Base-by-base conservation (phyloP, 192 early-diverging fungal species). In the Coemansia sp. region DNA sequence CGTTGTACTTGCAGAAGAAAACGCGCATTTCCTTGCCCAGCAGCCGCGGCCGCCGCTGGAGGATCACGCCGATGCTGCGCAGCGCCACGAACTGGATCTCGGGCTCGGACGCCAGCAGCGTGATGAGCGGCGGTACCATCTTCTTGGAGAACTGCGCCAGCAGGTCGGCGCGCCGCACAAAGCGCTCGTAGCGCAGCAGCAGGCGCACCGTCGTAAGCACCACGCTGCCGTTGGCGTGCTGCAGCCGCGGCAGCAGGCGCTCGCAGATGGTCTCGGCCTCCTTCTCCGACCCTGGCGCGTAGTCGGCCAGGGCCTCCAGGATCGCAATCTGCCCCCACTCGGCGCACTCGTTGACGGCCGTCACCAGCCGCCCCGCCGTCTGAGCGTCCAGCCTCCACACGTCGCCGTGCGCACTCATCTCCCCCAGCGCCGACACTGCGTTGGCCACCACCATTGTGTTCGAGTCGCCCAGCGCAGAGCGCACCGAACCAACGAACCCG, bases 281-380 rank as follows among this genome's bases (percentile, higher is more conserved):
- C 51, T 85, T 83, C 18, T 74, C 73, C 46, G 86, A 84, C 30
- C 64, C 39, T 26, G 91, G 90, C 31, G 64, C 62, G 56, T 94
- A 95, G 13, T 85, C 82, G 13, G 81, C 80, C 34, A 95, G 61
- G 1, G 89, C 83, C 44, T 89, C 86, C 6, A 98, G 73, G 48
- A 99, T 96, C 33, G 90, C 85, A 44, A 96, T 92, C 58, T 97
- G 93, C 34, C 96, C 94, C 96, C 96, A 99, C 83, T 99, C 96
- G 28, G 89, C 90, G 64, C 94, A 97, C 66, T 97, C 96, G 69
- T 99, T 99, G 36, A 99, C 60, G 5, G 94, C 94, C 7, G 88
- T 82, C 58, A 99, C 67, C 59, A 99, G 76, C 67, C 91, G 92
- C 37, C 80, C 75, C 37, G 92, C 81, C 10, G 78, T 76, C 17